phyloP scores from a whole-genome alignment of 768 basidiomycete genomes.

The Krasilnikovozyma curviuscula region DNA sequence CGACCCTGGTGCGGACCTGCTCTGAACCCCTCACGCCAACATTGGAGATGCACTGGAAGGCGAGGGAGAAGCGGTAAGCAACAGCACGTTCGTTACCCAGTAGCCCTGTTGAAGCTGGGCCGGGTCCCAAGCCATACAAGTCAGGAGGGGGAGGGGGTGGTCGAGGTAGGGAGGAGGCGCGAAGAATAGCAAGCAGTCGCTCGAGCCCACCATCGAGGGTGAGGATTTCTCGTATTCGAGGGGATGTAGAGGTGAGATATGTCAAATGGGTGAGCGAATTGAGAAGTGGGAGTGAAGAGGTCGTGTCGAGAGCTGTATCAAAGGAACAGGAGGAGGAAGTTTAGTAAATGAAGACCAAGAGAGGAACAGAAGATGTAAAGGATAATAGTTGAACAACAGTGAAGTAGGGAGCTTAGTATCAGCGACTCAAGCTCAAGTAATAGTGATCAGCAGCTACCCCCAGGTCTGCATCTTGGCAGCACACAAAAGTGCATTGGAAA shows the following conservation, averaged over 20 bases:
- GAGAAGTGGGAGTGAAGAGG: conserved; percentile 38
- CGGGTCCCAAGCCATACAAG: conserved; percentile 23
- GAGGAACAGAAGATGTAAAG: neutral
- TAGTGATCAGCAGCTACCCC: too few species aligned
- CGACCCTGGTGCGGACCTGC: conserved; percentile 71
- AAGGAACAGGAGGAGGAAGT: neutral
- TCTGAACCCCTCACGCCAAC: conserved; percentile 92
- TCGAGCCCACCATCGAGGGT: conserved; percentile 95
- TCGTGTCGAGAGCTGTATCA: conserved; percentile 26
- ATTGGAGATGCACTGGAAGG: conserved; percentile 92
- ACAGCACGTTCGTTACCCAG: conserved; percentile 22
- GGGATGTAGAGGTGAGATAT: conserved; percentile 90
- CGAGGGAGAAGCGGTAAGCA: conserved; percentile 42
- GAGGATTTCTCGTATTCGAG: conserved; percentile 94
- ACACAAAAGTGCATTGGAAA: too few species aligned
- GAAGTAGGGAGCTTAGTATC: neutral
- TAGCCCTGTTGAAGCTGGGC: conserved; percentile 24
- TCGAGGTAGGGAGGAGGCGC: conserved; percentile 61
- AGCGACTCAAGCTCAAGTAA: neutral
- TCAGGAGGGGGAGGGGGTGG: conserved; percentile 29
- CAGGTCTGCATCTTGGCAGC: too few species aligned
- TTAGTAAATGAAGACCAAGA: neutral
- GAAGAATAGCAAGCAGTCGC: conserved; percentile 75
- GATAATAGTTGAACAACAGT: neutral
- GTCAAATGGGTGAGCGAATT: conserved; percentile 91